A percentile compares a stretch with the other conserved stretches of the same genome.
These are phyloP conservation scores for Plicaturopsis crispa DNA, from an alignment of 768 basidiomycete genomes.

Conservation along the genomic window DNA sequence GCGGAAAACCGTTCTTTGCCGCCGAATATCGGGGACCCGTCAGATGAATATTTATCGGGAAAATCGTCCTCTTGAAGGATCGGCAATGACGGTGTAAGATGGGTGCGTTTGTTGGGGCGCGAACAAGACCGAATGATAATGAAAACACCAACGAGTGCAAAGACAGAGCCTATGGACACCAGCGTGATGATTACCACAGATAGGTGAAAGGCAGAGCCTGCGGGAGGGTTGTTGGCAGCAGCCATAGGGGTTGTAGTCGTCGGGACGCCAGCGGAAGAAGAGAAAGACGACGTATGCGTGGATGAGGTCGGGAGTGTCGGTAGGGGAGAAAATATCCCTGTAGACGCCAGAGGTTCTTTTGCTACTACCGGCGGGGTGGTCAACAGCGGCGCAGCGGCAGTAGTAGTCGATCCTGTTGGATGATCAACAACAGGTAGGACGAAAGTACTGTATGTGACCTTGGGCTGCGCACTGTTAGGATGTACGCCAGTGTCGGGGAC, in stretches of 20 bases:
- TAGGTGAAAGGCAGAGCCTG: background rate
- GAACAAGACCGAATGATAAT: conserved; percentile 39
- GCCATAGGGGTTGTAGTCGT: background rate
- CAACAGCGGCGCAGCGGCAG: too few species aligned
- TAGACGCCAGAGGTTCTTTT: too few species aligned
- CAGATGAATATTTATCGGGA: conserved; percentile 34
- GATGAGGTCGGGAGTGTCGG: too few species aligned
- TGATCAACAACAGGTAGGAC: too few species aligned
- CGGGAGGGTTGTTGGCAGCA: background rate
- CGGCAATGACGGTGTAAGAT: conserved; percentile 68
- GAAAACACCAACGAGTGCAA: conserved; percentile 39
- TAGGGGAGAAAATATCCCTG: too few species aligned
- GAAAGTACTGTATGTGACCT: too few species aligned
- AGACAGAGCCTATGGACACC: conserved; percentile 42
- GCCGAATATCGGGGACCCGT: conserved; percentile 73
- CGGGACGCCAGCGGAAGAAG: background rate
- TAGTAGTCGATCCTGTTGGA: too few species aligned
- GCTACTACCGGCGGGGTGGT: too few species aligned
- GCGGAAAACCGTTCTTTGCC: conserved; percentile 56
- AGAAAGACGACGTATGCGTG: background rate
- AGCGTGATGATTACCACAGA: conserved; percentile 33
- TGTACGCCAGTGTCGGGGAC: conserved; percentile 38
- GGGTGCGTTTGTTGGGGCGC: conserved; percentile 43
- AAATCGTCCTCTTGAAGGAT: conserved; percentile 52
- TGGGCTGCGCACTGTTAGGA: too few species aligned